Evolutionary conservation across 495 filamentous ascomycete genomes (phyloP).

Genomic region (Podospora comata): DNA sequence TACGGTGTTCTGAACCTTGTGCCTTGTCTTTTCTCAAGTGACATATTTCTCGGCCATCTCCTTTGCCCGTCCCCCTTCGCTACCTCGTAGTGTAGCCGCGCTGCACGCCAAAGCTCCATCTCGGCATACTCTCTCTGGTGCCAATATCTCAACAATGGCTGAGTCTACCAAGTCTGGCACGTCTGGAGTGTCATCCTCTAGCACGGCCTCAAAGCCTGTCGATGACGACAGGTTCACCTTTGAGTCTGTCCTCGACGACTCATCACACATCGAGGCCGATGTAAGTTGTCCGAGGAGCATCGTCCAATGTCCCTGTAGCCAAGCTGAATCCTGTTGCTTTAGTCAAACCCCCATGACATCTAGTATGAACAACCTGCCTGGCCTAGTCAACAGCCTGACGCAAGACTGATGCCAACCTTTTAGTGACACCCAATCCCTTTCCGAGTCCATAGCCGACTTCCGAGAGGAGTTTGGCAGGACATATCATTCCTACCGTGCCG

Average conservation of each 20-base stretch:
- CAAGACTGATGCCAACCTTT: not conserved
- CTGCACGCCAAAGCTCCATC: not conserved
- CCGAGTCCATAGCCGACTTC: conserved; percentile 45
- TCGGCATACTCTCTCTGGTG: not conserved
- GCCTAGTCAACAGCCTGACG: not conserved
- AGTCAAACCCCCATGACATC: conserved; percentile 19
- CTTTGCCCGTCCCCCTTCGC: not conserved
- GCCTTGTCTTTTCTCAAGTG: not conserved
- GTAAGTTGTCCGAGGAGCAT: conserved; percentile 21
- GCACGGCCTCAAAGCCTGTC: conserved; percentile 13
- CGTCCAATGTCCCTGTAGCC: not conserved
- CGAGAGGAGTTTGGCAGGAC: conserved; percentile 60
- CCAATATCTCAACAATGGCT: not conserved
- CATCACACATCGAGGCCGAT: conserved; percentile 31
- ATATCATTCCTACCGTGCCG: conserved; percentile 56
- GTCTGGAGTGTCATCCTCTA: conserved; percentile 4
- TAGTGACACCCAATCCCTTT: conserved; percentile 37
- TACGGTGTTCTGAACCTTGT: not conserved
- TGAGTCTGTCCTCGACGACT: conserved; percentile 30
- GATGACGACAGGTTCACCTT: conserved; percentile 37
- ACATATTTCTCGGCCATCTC: not conserved
- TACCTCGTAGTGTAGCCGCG: not conserved
- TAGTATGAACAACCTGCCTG: conserved; percentile 12
- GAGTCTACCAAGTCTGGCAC: not conserved
- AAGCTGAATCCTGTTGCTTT: not conserved